Evolutionary conservation across 2,329 filamentous ascomycete genomes (phyloP).

Genomic region (Penicillium griseofulvum): DNA sequence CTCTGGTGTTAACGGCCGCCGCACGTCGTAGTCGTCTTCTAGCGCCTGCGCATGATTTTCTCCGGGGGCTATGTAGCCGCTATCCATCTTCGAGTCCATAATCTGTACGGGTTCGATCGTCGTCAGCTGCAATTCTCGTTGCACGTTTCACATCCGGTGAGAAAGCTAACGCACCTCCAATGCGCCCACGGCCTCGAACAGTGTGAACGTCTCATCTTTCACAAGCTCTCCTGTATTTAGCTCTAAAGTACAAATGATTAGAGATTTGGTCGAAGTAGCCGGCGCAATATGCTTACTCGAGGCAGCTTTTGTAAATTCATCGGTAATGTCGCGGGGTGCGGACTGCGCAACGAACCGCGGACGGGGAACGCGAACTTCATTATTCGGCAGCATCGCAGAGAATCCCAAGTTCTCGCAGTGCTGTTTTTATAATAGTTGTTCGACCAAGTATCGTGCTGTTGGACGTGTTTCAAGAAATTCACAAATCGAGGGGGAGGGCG

Average conservation of each 20-base stretch:
- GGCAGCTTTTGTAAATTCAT: constrained; percentile 53
- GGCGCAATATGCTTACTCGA: constrained; percentile 40
- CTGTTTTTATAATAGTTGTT: constrained; percentile 15
- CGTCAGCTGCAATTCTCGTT: constrained; percentile 16
- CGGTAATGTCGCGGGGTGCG: constrained; percentile 54
- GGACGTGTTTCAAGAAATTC: constrained; percentile 10
- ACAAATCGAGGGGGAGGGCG: constrained; percentile 15
- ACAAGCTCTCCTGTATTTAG: constrained; percentile 77
- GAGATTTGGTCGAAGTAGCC: neutral
- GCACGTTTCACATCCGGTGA: constrained; percentile 6
- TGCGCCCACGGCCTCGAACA: constrained; percentile 88
- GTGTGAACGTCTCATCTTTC: constrained; percentile 90
- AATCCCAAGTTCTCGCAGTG: constrained; percentile 24
- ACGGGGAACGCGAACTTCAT: constrained; percentile 30
- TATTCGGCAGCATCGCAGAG: constrained; percentile 36
- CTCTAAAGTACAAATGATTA: constrained; percentile 49
- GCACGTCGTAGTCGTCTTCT: constrained; percentile 77
- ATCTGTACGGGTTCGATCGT: constrained; percentile 59
- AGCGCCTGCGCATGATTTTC: constrained; percentile 60
- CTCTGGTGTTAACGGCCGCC: constrained; percentile 64
- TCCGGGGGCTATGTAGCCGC: constrained; percentile 73
- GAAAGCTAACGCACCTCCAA: constrained; percentile 51
- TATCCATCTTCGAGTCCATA: constrained; percentile 99
- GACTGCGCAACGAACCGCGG: constrained; percentile 37
- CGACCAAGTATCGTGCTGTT: constrained; percentile 2